Base-by-base conservation (phyloP, 805 yeast genomes). In the Cyberlindnera amylophila region DNA sequence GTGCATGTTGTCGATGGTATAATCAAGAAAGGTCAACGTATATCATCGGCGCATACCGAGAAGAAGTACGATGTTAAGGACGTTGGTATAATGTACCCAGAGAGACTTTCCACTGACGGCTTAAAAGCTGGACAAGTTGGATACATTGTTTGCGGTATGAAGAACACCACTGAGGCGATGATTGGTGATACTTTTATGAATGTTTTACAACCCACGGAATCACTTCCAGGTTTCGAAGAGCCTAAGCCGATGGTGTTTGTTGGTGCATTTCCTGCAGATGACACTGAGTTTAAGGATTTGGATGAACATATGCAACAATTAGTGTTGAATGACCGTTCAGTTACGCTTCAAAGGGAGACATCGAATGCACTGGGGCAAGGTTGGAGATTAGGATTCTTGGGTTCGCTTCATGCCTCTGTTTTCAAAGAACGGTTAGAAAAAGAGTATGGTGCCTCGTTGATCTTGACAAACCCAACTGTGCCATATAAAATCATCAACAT, bases 201-300 rank as follows among this genome's bases (percentile, higher is more conserved):
- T 43, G 66, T 69, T 11, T 84, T 83, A 4, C 58, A 63, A 17
- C 72, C 71, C 32, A 80, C 85, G 2, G 86, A 81, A 49, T 82
- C 96, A 1, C 70, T 91, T 19, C 96, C 95, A 1, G 98, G 98
- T 1, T 93, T 91, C 62, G 97, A 90, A 63, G 96, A 88, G 55
- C 90, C 95, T 1, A 90, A 93, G 62, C 96, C 98, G 1, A 93
- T 93, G 98, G 98, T 91, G 8, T 93, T 91, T 61, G 95, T 91
- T 37, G 98, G 98, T 12, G 99, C 98, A 0, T 91, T 88, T 54
- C 98, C 99, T 0, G 93, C 96, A 0, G 96, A 91, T 56, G 96
- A 96, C 4, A 75, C 83, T 0, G 96, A 91, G 55, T 91, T 91
- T 62, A 85, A 86, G 47, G 82, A 77, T 21, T 72, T 91, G 70